Base-by-base conservation (phyloP, 2,329 filamentous ascomycete genomes). In the Cryphonectria carpinicola region DNA sequence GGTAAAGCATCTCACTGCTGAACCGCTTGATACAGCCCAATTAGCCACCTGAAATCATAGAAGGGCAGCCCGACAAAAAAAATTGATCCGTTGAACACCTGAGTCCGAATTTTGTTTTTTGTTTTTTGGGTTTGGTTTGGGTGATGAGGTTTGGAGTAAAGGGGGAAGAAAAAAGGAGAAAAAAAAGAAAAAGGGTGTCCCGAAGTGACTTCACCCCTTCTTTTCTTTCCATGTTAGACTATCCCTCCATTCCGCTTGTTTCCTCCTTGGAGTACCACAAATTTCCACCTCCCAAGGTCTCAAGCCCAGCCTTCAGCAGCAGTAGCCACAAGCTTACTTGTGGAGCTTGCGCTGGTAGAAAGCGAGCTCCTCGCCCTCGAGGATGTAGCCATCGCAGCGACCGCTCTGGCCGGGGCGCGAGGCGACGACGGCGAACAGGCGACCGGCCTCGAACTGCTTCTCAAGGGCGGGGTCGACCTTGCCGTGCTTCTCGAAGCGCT, bases 291-390 rank as follows among this genome's bases (percentile, higher is more conserved):
- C 61, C 43, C 58, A 22, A 46, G 32, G 52, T 22, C 17, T 54
- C 64, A 39, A 46, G 32, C 64, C 64, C 76, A 72, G 41, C 43
- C 32, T 14, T 2, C 37, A 39, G 49, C 25, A 17, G 17, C 19
- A 19, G 37, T 49, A 22, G 35, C 46, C 64, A 66, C 46, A 56
- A 58, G 41, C 89, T 88, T 98, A 98, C 90, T 97, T 98, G 91
- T 96, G 93, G 85, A 98, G 94, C 87, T 95, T 95, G 88, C 93
- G 93, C 92, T 97, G 95, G 94, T 99, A 99, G 93, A 99, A 99
- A 85, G 95, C 94, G 81, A 99, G 90, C 91, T 99, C 96, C 86
- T 99, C 96, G 81, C 96, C 96, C 92, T 99, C 96, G 77, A 99
- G 89, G 84, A 99, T 92, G 89, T 99, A 99, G 77, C 96, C 96